phyloP scores from a whole-genome alignment of 2,329 filamentous ascomycete genomes.

The Aureobasidium pullulans region DNA sequence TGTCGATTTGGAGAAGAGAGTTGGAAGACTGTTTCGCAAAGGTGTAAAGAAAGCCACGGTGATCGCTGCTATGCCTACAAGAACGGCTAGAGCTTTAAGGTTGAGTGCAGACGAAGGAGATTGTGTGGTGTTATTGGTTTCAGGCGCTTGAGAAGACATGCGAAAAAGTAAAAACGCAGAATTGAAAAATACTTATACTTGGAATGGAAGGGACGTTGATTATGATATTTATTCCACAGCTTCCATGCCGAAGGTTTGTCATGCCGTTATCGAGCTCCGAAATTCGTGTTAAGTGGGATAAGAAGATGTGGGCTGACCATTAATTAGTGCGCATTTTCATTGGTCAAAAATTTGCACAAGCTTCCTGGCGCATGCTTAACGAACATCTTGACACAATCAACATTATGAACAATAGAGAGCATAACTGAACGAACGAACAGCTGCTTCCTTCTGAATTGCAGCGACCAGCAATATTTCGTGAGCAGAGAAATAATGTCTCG shows the following conservation, averaged over 20 bases:
- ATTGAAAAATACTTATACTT: not conserved
- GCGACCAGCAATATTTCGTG: too few species aligned
- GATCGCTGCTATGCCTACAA: slow-evolving; percentile 33
- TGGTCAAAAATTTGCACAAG: not conserved
- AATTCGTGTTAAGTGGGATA: slow-evolving; percentile 1
- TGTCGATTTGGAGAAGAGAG: slow-evolving; percentile 25
- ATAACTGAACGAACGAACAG: too few species aligned
- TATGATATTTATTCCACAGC: slow-evolving; percentile 6
- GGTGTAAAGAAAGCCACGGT: slow-evolving; percentile 39
- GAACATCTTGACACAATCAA: too few species aligned
- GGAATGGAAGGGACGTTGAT: not conserved
- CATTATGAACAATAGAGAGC: too few species aligned
- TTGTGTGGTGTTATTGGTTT: not conserved
- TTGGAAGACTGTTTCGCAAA: slow-evolving; percentile 31
- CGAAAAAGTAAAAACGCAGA: not conserved
- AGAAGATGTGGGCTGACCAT: not conserved
- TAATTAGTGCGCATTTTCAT: not conserved
- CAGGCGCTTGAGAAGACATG: slow-evolving; percentile 17
- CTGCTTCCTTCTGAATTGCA: too few species aligned
- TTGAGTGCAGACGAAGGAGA: slow-evolving; percentile 10
- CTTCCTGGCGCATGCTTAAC: not conserved
- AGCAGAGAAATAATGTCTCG: too few species aligned
- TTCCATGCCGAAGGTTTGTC: slow-evolving; percentile 4
- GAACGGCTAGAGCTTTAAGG: slow-evolving; percentile 23
- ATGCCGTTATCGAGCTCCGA: not conserved